Evolutionary conservation across 2,329 filamentous ascomycete species (phyloP).

Genomic region (Trichoderma harzianum): DNA sequence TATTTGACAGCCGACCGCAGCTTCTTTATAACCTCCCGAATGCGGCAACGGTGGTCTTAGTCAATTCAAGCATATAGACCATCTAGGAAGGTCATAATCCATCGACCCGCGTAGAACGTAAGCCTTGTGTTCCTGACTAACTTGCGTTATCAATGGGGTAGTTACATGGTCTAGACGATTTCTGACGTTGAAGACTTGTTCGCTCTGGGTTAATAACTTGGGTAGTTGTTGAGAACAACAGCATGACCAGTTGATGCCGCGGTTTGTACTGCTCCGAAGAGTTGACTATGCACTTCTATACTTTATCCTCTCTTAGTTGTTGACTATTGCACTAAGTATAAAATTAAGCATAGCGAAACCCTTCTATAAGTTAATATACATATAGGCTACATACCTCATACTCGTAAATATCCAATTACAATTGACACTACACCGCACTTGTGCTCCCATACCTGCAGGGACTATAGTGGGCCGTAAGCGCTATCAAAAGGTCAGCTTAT

Average conservation of each 20-base stretch:
- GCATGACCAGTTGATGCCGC: not conserved
- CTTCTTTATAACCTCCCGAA: not conserved
- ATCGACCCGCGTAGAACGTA: not conserved
- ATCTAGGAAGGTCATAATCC: not conserved
- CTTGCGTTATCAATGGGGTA: not conserved
- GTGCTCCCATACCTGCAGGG: not conserved
- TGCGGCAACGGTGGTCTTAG: not conserved
- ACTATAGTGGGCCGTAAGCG: not conserved
- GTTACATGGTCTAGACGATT: not conserved
- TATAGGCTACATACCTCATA: not conserved
- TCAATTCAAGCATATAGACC: not conserved
- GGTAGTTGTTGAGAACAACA: not conserved
- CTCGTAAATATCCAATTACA: not conserved
- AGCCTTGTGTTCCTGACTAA: not conserved
- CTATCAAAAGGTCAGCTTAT: not conserved
- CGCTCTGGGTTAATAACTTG: not conserved
- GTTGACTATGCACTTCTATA: not conserved
- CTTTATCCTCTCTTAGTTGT: not conserved
- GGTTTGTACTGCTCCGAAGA: not conserved
- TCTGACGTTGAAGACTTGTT: not conserved
- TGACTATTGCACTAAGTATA: not conserved
- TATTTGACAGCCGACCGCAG: not conserved
- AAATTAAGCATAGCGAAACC: not conserved
- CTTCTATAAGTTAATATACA: not conserved
- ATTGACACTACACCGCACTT: not conserved